Evolutionary conservation across 768 basidiomycete species (phyloP).

Genomic region (Termitomyces sp.): DNA sequence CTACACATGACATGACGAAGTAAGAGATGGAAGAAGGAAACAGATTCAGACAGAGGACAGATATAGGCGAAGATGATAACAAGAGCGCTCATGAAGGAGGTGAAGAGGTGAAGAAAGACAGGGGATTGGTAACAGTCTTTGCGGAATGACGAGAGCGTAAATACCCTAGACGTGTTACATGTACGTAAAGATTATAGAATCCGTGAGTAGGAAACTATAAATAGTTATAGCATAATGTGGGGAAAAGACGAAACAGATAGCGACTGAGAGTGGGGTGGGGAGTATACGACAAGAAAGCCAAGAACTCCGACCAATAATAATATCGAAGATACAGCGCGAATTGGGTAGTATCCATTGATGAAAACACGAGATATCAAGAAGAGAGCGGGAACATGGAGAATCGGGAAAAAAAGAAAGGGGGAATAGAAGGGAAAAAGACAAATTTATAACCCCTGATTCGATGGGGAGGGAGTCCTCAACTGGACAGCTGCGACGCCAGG

Average conservation of each 20-base stretch:
- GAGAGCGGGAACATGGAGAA: constrained; percentile 2
- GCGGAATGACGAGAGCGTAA: constrained; percentile 6
- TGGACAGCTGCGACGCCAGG: constrained; percentile 14
- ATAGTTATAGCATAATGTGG: constrained; percentile 5
- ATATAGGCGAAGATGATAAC: constrained; percentile 13
- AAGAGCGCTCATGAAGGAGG: not conserved
- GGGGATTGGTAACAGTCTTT: not conserved
- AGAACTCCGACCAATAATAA: constrained; percentile 20
- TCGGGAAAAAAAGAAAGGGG: not conserved
- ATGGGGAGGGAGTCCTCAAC: constrained; percentile 16
- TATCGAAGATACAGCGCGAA: constrained; percentile 28
- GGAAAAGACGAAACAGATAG: constrained; percentile 11
- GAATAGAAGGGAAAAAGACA: not conserved
- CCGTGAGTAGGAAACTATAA: constrained; percentile 9
- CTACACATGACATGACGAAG: constrained; percentile 11
- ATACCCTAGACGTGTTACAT: constrained; percentile 4
- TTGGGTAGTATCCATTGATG: constrained; percentile 22
- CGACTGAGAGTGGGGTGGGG: constrained; percentile 9
- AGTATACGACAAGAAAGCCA: constrained; percentile 14
- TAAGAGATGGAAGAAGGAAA: constrained; percentile 1
- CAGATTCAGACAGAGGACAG: constrained; percentile 9
- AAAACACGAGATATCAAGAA: constrained; percentile 8
- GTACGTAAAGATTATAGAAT: constrained; percentile 7
- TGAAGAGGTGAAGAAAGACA: not conserved
- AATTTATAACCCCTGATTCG: constrained; percentile 3